Evolutionary conservation across 2,329 filamentous ascomycete species (phyloP).

Genomic region (Aaosphaeria arxii): DNA sequence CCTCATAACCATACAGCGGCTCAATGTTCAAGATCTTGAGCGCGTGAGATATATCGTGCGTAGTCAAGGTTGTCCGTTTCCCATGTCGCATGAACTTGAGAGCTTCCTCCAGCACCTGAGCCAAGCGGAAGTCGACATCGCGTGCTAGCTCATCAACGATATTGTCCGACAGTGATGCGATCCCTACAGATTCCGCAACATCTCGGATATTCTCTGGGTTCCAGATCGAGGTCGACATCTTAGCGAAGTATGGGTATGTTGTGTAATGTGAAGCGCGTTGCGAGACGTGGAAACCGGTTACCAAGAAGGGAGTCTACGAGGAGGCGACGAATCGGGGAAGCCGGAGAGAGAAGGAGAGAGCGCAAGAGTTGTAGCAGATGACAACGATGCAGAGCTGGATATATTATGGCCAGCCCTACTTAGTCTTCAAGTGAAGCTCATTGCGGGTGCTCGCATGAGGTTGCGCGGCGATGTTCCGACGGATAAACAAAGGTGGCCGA

Average conservation of each 20-base stretch:
- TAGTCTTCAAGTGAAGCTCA: too few species aligned
- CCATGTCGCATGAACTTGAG: conserved; percentile 94
- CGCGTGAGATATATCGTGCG: conserved; percentile 85
- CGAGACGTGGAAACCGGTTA: conserved; percentile 3
- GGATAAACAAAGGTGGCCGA: too few species aligned
- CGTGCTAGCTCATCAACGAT: conserved; percentile 83
- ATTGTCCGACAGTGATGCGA: conserved; percentile 76
- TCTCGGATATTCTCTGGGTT: conserved; percentile 95
- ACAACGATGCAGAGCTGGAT: too few species aligned
- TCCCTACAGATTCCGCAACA: conserved; percentile 93
- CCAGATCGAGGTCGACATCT: conserved; percentile 65
- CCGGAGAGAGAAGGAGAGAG: background rate
- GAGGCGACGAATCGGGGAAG: conserved; percentile 6
- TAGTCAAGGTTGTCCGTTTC: conserved; percentile 80
- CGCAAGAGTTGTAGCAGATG: background rate
- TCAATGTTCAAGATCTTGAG: conserved; percentile 86
- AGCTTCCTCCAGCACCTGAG: conserved; percentile 89
- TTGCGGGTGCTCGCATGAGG: too few species aligned
- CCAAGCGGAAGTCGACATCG: conserved; percentile 92
- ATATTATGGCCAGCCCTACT: too few species aligned
- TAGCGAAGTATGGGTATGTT: conserved; percentile 2
- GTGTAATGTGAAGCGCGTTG: conserved; percentile 4
- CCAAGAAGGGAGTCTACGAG: conserved; percentile 5
- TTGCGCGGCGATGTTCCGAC: too few species aligned
- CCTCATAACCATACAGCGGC: conserved; percentile 94